Evolutionary conservation across 1,284 basidiomycete genomes (phyloP), one percentile per base, ranked within the genome.

Genomic region (Boletus coffeatus): DNA sequence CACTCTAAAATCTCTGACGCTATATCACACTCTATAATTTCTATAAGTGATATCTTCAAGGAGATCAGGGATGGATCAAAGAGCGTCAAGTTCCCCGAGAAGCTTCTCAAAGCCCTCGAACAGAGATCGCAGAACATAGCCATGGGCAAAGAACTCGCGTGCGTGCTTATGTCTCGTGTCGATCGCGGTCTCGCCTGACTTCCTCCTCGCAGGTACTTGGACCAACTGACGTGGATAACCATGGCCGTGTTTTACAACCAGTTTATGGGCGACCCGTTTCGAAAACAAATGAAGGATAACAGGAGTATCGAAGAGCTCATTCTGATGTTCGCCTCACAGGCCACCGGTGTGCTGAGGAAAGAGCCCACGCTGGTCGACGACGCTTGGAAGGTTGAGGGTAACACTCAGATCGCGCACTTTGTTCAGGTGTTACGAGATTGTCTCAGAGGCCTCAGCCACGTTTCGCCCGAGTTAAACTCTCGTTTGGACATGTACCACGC

Each of bases 291-390:
- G 85, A 94, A 94, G 74, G 95, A 98, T 75, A 96, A 94, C 71
- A 84, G 97, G 57, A 97, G 96, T 79, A 92, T 98, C 60, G 97
- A 99, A 76, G 95, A 98, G 67, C 87, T 99, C 63, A 96, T 99
- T 65, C 82, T 99, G 59, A 90, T 92, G 81, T 98, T 98, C 71
- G 95, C 96, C 14, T 93, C 95, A 2, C 88, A 94, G 55, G 92
- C 94, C 4, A 94, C 92, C 1, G 83, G 85, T 25, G 85, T 92
- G 6, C 81, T 96, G 62, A 89, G 88, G 81, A 96, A 97, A 76
- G 92, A 88, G 71, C 85, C 87, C 4, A 81, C 83, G 34, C 80
- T 88, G n/a, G 87, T 83, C 18, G 94, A 74, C 32, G 75, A 97
- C 56, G 89, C 87, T 13, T 98, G 96, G 94, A 98, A 97, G 75